These are phyloP conservation scores for Myxozyma geophila DNA, from an alignment of 805 yeast species.

Conservation along the genomic window DNA sequence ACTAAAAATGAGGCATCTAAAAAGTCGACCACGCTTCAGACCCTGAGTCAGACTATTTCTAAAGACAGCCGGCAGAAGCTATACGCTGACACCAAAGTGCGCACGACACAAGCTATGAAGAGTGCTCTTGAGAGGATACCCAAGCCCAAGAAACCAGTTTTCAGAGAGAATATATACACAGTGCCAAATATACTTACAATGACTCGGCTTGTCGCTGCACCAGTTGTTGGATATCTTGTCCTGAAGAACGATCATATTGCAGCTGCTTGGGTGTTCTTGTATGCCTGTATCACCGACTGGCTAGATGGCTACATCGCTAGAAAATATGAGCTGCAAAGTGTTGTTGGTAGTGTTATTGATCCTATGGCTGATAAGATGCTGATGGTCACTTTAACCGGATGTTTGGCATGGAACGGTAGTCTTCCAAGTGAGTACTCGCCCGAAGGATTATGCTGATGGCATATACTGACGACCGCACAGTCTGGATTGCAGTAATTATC, in stretches of 20 bases:
- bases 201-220: slow-evolving; percentile 80
- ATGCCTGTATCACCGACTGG: slow-evolving; percentile 89
- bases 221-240: slow-evolving; percentile 79
- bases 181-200: slow-evolving; percentile 85
- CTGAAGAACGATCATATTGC: slow-evolving; percentile 62
- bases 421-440: slow-evolving; percentile 57
- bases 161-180: slow-evolving; percentile 70
- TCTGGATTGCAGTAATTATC: slow-evolving; percentile 66
- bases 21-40: background rate
- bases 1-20: background rate
- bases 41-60: background rate
- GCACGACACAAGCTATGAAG: slow-evolving; percentile 19
- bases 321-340: slow-evolving; percentile 70
- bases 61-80: slow-evolving; percentile 19
- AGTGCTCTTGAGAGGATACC: slow-evolving; percentile 23
- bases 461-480: slow-evolving; percentile 4
- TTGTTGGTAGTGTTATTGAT: slow-evolving; percentile 87
- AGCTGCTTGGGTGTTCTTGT: slow-evolving; percentile 76
- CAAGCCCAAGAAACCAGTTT: slow-evolving; percentile 18
- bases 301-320: slow-evolving; percentile 93
- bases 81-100: slow-evolving; percentile 15
- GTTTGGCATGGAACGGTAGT: slow-evolving; percentile 67
- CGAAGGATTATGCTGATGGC: background rate
- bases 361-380: slow-evolving; percentile 94
- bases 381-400: slow-evolving; percentile 82